phyloP scores from a whole-genome alignment of 1,139 yeast species.

The Suhomyces anneliseae region DNA sequence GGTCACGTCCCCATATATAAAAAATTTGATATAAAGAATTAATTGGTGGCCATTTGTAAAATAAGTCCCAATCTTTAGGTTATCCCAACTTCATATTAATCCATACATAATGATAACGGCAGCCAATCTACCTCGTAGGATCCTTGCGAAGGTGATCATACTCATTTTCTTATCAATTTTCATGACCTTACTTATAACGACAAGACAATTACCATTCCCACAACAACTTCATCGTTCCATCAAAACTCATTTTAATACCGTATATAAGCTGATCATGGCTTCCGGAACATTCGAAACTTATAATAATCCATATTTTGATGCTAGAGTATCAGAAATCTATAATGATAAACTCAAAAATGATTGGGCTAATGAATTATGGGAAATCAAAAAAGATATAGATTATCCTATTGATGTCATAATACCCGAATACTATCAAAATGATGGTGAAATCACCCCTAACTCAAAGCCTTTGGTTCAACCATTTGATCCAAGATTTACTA shows the following conservation, averaged over 20 bases:
- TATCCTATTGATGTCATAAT: slow-evolving; percentile 3
- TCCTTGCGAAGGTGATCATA: slow-evolving; percentile 3
- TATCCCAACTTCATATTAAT: neutral
- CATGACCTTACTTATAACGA: slow-evolving; percentile 1
- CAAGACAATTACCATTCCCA: neutral
- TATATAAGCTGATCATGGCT: slow-evolving; percentile 2
- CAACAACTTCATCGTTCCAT: slow-evolving; percentile 3
- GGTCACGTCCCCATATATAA: no score
- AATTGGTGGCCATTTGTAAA: no score
- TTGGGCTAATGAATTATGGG: slow-evolving; percentile 29
- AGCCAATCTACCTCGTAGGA: slow-evolving; percentile 7
- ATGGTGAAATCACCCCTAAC: neutral
- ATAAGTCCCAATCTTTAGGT: no score
- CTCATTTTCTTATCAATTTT: neutral
- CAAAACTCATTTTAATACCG: slow-evolving; percentile 1
- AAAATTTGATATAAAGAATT: no score
- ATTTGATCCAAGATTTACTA: slow-evolving; percentile 52
- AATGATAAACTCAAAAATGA: slow-evolving; percentile 14
- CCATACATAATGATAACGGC: slow-evolving; percentile 4
- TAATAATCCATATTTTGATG: slow-evolving; percentile 7
- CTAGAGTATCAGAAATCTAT: neutral
- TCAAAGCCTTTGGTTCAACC: slow-evolving; percentile 30
- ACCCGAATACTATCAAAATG: slow-evolving; percentile 8
- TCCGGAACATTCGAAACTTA: slow-evolving; percentile 5
- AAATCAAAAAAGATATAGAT: slow-evolving; percentile 15